Evolutionary conservation across 2,329 filamentous ascomycete genomes (phyloP).

Genomic region (Xylaria sp.): DNA sequence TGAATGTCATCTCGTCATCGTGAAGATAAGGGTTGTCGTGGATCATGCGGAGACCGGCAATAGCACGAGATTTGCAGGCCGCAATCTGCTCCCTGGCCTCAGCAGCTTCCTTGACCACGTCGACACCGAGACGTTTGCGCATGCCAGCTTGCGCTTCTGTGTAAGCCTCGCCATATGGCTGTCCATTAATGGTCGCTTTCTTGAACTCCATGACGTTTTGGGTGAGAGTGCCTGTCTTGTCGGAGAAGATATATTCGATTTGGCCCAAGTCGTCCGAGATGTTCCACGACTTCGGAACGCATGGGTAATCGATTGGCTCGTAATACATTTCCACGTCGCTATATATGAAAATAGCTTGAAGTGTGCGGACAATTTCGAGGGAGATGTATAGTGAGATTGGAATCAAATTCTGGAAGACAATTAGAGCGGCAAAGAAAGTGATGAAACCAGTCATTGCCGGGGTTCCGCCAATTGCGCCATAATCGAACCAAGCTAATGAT

Average conservation of each 20-base stretch:
- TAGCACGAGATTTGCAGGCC: constrained; percentile 76
- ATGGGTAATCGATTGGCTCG: constrained; percentile 91
- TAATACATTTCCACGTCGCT: constrained; percentile 98
- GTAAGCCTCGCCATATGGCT: constrained; percentile 96
- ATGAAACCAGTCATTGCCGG: constrained; percentile 88
- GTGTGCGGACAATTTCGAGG: constrained; percentile 91
- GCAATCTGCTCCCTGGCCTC: constrained; percentile 82
- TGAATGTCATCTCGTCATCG: constrained; percentile 90
- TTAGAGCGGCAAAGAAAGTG: constrained; percentile 94
- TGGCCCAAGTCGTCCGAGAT: constrained; percentile 98
- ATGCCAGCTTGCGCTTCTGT: constrained; percentile 97
- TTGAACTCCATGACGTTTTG: constrained; percentile 99
- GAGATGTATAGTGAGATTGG: constrained; percentile 98
- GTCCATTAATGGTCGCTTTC: constrained; percentile 95
- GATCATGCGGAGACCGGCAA: constrained; percentile 77
- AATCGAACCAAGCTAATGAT: constrained; percentile 86
- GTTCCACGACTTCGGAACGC: constrained; percentile 98
- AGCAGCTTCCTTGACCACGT: constrained; percentile 83
- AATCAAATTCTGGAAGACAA: constrained; percentile 98
- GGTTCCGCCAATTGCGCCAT: constrained; percentile 79
- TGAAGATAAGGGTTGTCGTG: constrained; percentile 92
- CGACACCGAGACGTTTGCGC: constrained; percentile 88
- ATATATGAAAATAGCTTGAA: constrained; percentile 97
- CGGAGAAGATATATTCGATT: constrained; percentile 98
- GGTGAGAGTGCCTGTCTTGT: constrained; percentile 90